Evolutionary conservation across 129 eudicot species (phyloP), one percentile per base, ranked within the genome.

Genomic region (Centella asiatica): DNA sequence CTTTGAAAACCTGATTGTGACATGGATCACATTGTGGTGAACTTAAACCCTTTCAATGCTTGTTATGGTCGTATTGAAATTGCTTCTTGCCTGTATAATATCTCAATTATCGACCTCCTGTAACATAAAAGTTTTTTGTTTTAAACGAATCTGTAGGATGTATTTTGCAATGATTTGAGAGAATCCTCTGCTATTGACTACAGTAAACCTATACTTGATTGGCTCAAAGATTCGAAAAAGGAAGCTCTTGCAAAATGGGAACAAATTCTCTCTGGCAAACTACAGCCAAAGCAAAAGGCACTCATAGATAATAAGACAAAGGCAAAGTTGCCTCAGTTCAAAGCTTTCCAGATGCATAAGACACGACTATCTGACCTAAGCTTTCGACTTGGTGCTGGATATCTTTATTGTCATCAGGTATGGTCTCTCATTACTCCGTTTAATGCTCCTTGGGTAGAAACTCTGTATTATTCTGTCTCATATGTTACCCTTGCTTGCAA

Each of bases 331-430:
- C 99, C 99, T 47, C 64, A 18, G 18, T 66, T 92, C 40, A 82
- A 60, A 78, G 46, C 88, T 26, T 20, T 67, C 59, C 59, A 57
- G 55, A 92, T 92, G 99, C 83, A 80, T 14, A 37, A 60, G 48
- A 64, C 76, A 14, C 74, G 90, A 48, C 84, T 84, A 50, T 82
- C 86, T 69, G 99, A 87, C 77, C 50, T 92, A 53, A 62, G 55
- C 18, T 92, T 92, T 66, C 85, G 86, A 66, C 86, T 92, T 61
- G 99, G 99, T 62, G 86, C 96, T 54, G 88, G 95, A 59, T 92
- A 92, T 74, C 70, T 92, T 2, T 92, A 82, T 61, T 87, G 96
- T 65, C 96, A 92, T 78, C 99, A 87, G 86, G 89, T 88, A 57
- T 28, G 19, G 7, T 42, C 9, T 26, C 23, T 7, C 37, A 2